Conservation (phyloP, 106 monocot genomes). For the Cymbidium sinense region DNA sequence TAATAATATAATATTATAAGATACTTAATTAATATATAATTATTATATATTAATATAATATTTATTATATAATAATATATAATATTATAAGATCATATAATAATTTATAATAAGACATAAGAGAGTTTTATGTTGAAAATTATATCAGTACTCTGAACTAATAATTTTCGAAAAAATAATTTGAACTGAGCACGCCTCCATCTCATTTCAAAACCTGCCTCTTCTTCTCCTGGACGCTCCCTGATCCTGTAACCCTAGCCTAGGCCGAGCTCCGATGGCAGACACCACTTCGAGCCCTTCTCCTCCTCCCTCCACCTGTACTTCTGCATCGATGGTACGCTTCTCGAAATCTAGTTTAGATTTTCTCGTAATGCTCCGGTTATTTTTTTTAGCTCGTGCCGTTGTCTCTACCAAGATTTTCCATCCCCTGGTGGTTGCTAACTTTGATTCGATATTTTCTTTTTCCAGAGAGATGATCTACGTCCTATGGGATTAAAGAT, state of each 20-base stretch:
- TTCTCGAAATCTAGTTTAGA: background rate
- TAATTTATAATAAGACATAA: too few species aligned
- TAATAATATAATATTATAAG: too few species aligned
- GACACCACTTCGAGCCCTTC: background rate
- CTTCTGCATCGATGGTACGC: conserved; percentile 5
- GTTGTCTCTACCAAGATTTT: background rate
- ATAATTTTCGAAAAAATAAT: too few species aligned
- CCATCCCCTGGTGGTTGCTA: background rate
- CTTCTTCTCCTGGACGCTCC: background rate
- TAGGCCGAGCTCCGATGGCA: background rate
- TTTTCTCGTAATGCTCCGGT: background rate
- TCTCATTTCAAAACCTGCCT: background rate
- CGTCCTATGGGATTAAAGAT: conserved; percentile 5
- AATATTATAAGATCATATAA: too few species aligned
- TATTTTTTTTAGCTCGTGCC: background rate
- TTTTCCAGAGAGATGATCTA: background rate
- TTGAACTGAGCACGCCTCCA: too few species aligned
- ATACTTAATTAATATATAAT: too few species aligned
- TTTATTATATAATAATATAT: too few species aligned
- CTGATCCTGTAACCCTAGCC: background rate
- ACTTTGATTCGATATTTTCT: background rate
- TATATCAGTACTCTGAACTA: too few species aligned
- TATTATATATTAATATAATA: too few species aligned
- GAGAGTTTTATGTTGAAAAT: too few species aligned
- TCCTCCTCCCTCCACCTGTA: background rate